Evolutionary conservation across 306 rosid genomes (phyloP), one percentile per base, ranked within the genome.

Genomic region (Corylus heterophylla): DNA sequence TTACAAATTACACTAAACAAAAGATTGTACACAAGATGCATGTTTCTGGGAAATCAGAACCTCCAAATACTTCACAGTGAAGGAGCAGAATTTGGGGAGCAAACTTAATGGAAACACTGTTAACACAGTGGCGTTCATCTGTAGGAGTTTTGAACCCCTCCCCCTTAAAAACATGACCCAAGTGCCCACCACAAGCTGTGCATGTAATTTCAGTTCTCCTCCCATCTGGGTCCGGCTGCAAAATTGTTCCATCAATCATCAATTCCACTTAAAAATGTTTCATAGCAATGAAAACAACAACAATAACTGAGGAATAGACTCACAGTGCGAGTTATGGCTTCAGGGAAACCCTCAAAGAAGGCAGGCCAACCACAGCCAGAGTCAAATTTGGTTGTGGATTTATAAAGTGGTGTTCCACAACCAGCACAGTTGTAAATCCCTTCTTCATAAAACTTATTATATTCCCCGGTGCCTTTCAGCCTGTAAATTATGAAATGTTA

Each of bases 331-430:
- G 84, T 92, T 71, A 94, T 90, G 76, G 97, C 90, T 74, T 96
- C 98, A 2, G 96, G 97, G 20, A 92, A 85, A 68, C 98, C 94
- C 88, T 94, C 97, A 58, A 35, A 94, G 86, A 90, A 94, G 80
- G 98, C 97, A 83, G 98, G 98, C 97, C 97, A 94, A 68, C 98
- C 98, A 78, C 98, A 92, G 71, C 97, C 96, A 47, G 98, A 94
- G 71, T 88, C 83, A 77, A 92, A 94, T 78, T 94, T 92, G 83
- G 98, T 89, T 5, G 84, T 54, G 59, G 98, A 90, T 81, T 89
- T 94, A 61, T 94, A 92, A 12, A 92, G 93, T 14, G 94, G 94
- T 58, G 93, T 88, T 54, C 87, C 93, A 81, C 98, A 94, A 12
- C 96, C 98, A 68, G 81, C 89, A 37, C 98, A 94, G 48, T 86